Evolutionary conservation across 495 filamentous ascomycete genomes (phyloP).

Genomic region (Cairneyella variabilis): DNA sequence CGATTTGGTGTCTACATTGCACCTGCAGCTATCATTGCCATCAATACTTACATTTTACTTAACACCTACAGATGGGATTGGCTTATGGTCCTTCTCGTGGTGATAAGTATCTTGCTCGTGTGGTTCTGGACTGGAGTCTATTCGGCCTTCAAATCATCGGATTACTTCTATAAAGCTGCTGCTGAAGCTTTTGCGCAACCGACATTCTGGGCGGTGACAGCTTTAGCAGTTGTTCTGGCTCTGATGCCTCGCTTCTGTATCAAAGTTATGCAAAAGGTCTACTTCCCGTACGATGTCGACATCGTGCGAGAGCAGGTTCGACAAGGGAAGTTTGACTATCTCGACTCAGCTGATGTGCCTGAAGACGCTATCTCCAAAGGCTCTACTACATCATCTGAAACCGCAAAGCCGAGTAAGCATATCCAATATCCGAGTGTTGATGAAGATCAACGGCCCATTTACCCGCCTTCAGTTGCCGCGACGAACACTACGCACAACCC

Average conservation of each 20-base stretch:
- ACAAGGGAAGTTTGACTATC: conserved; percentile 71
- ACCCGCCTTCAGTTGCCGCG: conserved; percentile 76
- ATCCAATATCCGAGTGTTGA: conserved; percentile 57
- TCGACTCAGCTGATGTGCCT: conserved; percentile 39
- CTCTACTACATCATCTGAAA: conserved; percentile 51
- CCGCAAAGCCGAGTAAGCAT: conserved; percentile 60
- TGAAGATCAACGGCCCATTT: conserved; percentile 85
- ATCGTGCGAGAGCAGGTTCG: conserved; percentile 91
- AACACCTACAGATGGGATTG: conserved; percentile 98
- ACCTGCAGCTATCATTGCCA: conserved; percentile 72
- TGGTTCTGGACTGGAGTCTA: conserved; percentile 98
- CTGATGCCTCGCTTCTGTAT: conserved; percentile 79
- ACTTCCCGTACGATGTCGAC: conserved; percentile 87
- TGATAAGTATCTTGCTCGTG: conserved; percentile 78
- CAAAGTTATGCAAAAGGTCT: conserved; percentile 89
- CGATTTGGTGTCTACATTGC: conserved; percentile 83
- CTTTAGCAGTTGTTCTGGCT: conserved; percentile 72
- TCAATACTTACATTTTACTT: conserved; percentile 91
- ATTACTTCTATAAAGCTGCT: conserved; percentile 72
- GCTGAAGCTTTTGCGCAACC: conserved; percentile 73
- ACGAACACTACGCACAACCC: conserved; percentile 77
- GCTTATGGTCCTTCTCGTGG: conserved; percentile 78
- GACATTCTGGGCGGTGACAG: conserved; percentile 79
- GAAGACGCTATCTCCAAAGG: conserved; percentile 14
- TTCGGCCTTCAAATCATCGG: conserved; percentile 61